Evolutionary conservation across 176 grass and related monocot species (phyloP), one percentile per base, ranked within the genome.

Genomic region (sorghum (Sorghum bicolor)): DNA sequence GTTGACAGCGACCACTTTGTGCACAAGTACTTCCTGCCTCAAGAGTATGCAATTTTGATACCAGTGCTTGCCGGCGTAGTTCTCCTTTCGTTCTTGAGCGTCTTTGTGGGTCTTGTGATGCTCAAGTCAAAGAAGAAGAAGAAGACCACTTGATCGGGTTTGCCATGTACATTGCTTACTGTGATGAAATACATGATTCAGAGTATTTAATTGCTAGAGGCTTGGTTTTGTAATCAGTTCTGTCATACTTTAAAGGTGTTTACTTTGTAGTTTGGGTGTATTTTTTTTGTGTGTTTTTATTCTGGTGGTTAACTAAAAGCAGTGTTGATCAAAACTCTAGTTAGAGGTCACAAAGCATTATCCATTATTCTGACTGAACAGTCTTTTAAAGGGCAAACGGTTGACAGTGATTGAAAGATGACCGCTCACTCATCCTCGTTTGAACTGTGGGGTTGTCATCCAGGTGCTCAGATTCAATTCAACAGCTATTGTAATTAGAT

Each of bases 1-100:
- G 96, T 95, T 50, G 93, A 98, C 68, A 91, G 84, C n/a, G 91
- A 95, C 29, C 96, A 95, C 76, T 98, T 98, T 44, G 79, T 92
- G 67, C 89, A 95, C 80, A 76, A 91, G 76, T 93, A 98, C 81
- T 95, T 95, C 80, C 87, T 93, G 34, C 92, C 90, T 29, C 85
- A 90, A 79, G 95, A 95, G 77, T 97, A 88, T 80, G 95, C 95
- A 0, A 83, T 95, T 53, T 85, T 98, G 75, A 93, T 95, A 61
- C 92, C 90, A 9, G 90, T 97, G 15, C 64, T 94, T 78, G 93
- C 87, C 1, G 93, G 93, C 20, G 92, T 93, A 24, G 32, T 85
- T n/a, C 85, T 98, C 19, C 87, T 98, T 64, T 88, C 91, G 2
- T 95, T 98, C 82, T 74, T 98, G 73, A 95, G 88, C 24, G 30